phyloP scores from a whole-genome alignment of 192 early-diverging fungal genomes.

The Entomortierella parvispora region DNA sequence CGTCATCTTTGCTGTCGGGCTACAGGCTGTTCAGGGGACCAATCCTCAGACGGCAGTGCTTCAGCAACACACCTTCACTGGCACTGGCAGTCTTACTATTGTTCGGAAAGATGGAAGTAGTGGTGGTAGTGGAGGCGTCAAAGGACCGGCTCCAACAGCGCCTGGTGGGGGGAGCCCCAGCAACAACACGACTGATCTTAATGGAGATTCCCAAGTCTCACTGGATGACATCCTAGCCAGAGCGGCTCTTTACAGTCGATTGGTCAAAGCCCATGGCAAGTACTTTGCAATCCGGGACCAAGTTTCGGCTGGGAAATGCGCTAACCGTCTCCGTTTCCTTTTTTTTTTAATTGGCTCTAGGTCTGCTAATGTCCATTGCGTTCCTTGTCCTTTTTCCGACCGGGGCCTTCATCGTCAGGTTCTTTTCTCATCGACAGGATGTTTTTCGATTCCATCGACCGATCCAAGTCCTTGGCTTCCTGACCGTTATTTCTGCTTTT shows the following conservation, averaged over 20 bases:
- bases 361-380: constrained; percentile 25
- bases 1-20: constrained; percentile 33
- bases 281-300: too few species aligned
- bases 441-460: constrained; percentile 40
- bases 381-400: constrained; percentile 35
- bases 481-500: constrained; percentile 5
- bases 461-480: constrained; percentile 26
- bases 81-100: constrained; percentile 19
- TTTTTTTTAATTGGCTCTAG: not conserved
- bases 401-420: constrained; percentile 26
- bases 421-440: constrained; percentile 19
- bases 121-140: not conserved
- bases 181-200: not conserved
- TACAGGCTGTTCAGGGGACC: not conserved
- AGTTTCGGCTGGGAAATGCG: not conserved
- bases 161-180: too few species aligned
- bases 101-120: constrained; percentile 2
- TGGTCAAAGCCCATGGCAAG: constrained; percentile 39
- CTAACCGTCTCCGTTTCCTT: not conserved
- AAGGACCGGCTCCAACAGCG: not conserved
- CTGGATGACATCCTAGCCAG: not conserved
- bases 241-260: not conserved
- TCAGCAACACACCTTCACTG: constrained; percentile 13
- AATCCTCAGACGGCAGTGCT: constrained; percentile 27
- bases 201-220: not conserved